These are phyloP conservation scores for Bryopsis sp. DNA, from an alignment of 139 green algal genomes.

Conservation along the genomic window DNA sequence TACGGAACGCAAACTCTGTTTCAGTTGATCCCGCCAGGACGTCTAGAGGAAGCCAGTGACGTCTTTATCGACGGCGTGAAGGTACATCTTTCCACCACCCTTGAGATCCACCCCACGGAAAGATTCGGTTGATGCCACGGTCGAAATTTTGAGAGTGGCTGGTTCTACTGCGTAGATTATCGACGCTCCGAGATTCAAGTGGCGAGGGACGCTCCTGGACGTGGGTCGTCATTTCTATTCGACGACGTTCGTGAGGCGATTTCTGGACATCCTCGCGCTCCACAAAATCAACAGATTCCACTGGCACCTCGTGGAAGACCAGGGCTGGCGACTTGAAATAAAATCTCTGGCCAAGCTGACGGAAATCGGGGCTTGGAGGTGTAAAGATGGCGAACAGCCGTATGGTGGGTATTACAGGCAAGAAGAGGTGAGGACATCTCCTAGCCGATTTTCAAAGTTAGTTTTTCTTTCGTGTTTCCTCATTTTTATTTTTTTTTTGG, in stretches of 20 bases:
- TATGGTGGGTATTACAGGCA: constrained; percentile 54
- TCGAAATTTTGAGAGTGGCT: background rate
- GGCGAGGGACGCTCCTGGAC: constrained; percentile 53
- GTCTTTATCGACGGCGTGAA: background rate
- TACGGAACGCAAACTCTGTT: constrained; percentile 46
- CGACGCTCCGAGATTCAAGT: constrained; percentile 41
- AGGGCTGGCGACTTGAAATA: constrained; percentile 58
- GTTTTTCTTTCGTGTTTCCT: no score
- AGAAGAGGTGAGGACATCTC: constrained; percentile 38
- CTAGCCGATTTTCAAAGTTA: no score
- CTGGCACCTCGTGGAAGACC: constrained; percentile 59
- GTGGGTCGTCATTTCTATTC: constrained; percentile 47
- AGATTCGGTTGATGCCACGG: background rate
- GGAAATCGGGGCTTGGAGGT: constrained; percentile 39
- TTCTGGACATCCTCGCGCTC: constrained; percentile 44
- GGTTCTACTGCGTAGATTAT: constrained; percentile 28
- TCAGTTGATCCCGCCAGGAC: constrained; percentile 32
- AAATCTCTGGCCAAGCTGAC: constrained; percentile 38
- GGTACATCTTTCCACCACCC: background rate
- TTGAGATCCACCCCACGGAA: background rate
- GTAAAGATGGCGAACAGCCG: background rate
- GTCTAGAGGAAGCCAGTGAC: background rate
- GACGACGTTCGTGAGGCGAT: constrained; percentile 36
- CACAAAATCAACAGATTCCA: constrained; percentile 58
- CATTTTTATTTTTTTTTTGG: no score